Conservation (phyloP, 257 asterid species). For the Pogostemon cablin region DNA sequence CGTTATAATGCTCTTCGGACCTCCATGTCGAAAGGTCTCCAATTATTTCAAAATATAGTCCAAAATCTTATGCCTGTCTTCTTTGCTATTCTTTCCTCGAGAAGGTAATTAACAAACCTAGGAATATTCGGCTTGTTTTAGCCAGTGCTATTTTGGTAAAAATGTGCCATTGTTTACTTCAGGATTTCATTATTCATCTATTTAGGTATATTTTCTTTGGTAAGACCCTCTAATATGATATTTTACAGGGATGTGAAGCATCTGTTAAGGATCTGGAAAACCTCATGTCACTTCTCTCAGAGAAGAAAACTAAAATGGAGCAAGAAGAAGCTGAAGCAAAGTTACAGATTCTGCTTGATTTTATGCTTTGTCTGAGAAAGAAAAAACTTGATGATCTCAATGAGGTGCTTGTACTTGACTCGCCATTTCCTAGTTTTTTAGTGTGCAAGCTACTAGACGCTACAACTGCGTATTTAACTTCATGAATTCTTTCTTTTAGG, state of each 20-base stretch:
- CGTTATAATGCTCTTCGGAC: not conserved
- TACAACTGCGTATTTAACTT: constrained; percentile 16
- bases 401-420: constrained; percentile 65
- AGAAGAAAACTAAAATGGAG: constrained; percentile 90
- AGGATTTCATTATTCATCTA: not conserved
- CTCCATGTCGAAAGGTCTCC: not conserved
- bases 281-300: constrained; percentile 71
- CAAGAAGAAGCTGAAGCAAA: constrained; percentile 94
- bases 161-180: not conserved
- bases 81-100: not conserved
- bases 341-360: constrained; percentile 74
- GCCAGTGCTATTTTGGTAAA: constrained; percentile 7
- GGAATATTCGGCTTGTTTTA: constrained; percentile 13
- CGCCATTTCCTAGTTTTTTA: not conserved
- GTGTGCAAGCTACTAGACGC: constrained; percentile 11
- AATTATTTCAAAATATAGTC: constrained; percentile 9
- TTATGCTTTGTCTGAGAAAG: constrained; percentile 70
- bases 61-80: not conserved
- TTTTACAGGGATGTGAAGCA: constrained; percentile 89
- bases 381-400: constrained; percentile 81
- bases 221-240: constrained; percentile 42
- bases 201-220: constrained; percentile 24
- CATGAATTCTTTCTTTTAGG: not conserved
- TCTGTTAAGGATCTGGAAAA: constrained; percentile 80
- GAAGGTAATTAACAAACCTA: not conserved